These are phyloP conservation scores for Blastomyces parvus DNA, from an alignment of 2,329 filamentous ascomycete genomes.

Conservation along the genomic window DNA sequence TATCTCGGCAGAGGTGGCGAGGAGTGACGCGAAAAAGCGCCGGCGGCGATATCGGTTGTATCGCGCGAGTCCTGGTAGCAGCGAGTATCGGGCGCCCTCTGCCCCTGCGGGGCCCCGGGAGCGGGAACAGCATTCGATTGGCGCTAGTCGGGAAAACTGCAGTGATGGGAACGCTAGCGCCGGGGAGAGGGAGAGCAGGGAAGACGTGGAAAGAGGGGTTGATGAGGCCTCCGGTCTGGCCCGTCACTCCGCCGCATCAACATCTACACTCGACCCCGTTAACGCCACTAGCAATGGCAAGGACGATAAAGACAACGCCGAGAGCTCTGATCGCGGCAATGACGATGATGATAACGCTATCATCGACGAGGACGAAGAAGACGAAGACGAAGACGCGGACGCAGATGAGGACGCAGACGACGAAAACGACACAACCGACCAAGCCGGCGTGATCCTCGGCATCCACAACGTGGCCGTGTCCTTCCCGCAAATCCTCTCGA, in stretches of 20 bases:
- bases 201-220: conserved; percentile 12
- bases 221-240: conserved; percentile 17
- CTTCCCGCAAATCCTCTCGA: conserved; percentile 83
- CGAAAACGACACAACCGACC: conserved; percentile 55
- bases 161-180: background rate
- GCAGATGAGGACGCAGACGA: conserved; percentile 25
- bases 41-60: conserved; percentile 33
- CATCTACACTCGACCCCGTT: background rate
- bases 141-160: background rate
- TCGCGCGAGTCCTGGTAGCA: conserved; percentile 21
- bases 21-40: conserved; percentile 60
- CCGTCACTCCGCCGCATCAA: background rate
- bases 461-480: conserved; percentile 95
- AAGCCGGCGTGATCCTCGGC: conserved; percentile 82
- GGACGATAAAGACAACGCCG: conserved; percentile 19
- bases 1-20: conserved; percentile 84
- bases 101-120: conserved; percentile 29
- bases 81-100: conserved; percentile 7
- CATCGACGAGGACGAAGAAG: conserved; percentile 54
- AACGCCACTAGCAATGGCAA: background rate
- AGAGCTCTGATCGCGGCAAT: conserved; percentile 20
- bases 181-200: background rate
- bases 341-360: conserved; percentile 38
- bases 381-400: background rate
- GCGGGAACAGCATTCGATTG: conserved; percentile 12